A percentile compares a stretch with the other conserved stretches of the same genome.
phyloP scores from a whole-genome alignment of 257 asterid species.

The Prunella vulgaris region DNA sequence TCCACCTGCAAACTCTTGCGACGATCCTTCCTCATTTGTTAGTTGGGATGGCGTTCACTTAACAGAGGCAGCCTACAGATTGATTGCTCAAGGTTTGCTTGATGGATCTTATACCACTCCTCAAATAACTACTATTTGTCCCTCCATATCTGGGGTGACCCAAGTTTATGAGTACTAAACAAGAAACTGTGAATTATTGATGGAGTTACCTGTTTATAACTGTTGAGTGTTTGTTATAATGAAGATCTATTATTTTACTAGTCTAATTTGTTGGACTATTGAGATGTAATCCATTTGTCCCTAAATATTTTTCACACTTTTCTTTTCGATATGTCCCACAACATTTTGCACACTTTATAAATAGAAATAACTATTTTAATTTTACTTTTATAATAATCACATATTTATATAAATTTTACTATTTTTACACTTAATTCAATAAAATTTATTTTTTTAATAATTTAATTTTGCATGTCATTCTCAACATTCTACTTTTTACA shows the following conservation, averaged over 20 bases:
- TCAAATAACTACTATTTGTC: constrained; percentile 11
- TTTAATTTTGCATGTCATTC: too few relatives aligned
- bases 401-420: too few relatives aligned
- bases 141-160: neutral
- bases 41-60: constrained; percentile 49
- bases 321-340: too few relatives aligned
- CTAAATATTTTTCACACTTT: too few relatives aligned
- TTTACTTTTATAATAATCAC: too few relatives aligned
- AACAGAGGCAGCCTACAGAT: constrained; percentile 40
- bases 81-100: constrained; percentile 27
- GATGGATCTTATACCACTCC: neutral
- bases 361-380: too few relatives aligned
- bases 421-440: too few relatives aligned
- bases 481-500: too few relatives aligned
- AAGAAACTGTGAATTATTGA: neutral
- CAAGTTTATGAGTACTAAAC: neutral
- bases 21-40: constrained; percentile 32
- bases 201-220: neutral
- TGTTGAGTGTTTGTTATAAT: neutral
- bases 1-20: constrained; percentile 23
- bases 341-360: too few relatives aligned
- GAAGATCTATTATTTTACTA: too few relatives aligned
- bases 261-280: neutral
- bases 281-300: too few relatives aligned
- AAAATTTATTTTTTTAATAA: too few relatives aligned